Base-by-base conservation (phyloP, 2,329 filamentous ascomycete species). In the Colletotrichum eremochloae region DNA sequence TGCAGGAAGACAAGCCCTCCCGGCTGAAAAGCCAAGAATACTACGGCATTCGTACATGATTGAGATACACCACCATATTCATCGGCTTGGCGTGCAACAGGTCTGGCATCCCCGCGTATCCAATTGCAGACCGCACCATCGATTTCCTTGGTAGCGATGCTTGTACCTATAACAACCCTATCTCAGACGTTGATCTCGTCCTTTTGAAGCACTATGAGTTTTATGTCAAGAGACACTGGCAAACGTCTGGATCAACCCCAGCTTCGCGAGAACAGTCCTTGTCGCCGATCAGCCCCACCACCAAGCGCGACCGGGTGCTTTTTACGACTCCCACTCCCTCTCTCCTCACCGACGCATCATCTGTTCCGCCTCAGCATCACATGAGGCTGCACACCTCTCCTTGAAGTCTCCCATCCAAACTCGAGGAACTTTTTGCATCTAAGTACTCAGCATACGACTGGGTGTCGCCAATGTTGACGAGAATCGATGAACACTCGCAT, bases 181-280 rank as follows among this genome's bases (percentile, higher is more conserved):
- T 58, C 58, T 56, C 58, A 68, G 58, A 68, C 58, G n/a, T 42
- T 48, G 53, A 66, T 61, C 55, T 60, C 48, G 46, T 40, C 18
- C 29, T 55, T 48, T 48, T 67, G 56, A 67, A 53, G 29, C 46
- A 55, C 65, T 36, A 53, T 42, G 9, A 53, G 57, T 67, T 67
- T 62, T 61, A 36, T 52, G 24, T 63, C 36, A 24, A 44, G 42
- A 42, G 62, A 44, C 42, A 68, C 33, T 46, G n/a, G 36, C 38
- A 44, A 63, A 38, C 40, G 24, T 53, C 46, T 53, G 9, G 36
- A 46, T 31, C 48, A 42, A 42, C 36, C 52, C 62, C 40, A 18
- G 38, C 18, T 64, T 18, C 12, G 3, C 40, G 12, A 3, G 52
- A 33, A 50, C 53, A 5, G 29, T 46, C 55, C 61, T 64, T 67